Conservation (phyloP, 352 stramenopile genomes). For the Pythium vanterpoolii region DNA sequence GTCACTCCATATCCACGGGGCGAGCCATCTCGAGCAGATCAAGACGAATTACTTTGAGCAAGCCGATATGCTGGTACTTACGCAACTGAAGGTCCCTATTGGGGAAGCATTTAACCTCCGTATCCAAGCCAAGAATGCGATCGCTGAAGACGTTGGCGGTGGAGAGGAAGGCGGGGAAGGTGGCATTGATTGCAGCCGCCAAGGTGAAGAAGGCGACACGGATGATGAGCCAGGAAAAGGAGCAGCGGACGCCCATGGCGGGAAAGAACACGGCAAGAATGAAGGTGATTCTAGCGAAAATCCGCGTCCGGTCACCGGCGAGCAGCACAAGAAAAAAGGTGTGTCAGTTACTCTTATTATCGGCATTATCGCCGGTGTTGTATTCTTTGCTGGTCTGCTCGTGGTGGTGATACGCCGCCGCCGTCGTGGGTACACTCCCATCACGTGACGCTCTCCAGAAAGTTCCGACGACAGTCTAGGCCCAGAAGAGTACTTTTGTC, state of each 20-base stretch:
- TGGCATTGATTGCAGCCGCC: not conserved
- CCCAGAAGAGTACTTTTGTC: constrained; percentile 15
- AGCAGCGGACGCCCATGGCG: constrained; percentile 1
- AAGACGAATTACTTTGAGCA: constrained; percentile 70
- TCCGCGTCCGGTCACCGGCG: constrained; percentile 18
- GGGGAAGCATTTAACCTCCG: constrained; percentile 45
- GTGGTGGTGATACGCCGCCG: constrained; percentile 41
- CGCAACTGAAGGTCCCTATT: constrained; percentile 38
- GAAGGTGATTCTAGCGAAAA: constrained; percentile 11
- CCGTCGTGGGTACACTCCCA: constrained; percentile 43
- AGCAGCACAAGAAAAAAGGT: constrained; percentile 16
- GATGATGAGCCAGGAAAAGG: constrained; percentile 3
- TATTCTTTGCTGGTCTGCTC: constrained; percentile 40
- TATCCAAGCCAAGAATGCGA: constrained; percentile 22
- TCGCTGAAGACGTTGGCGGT: not conserved
- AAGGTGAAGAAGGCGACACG: not conserved
- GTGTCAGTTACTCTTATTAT: constrained; percentile 35
- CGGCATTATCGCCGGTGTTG: constrained; percentile 37
- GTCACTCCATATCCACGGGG: constrained; percentile 31
- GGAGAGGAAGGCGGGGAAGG: not conserved
- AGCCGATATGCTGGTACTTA: constrained; percentile 57
- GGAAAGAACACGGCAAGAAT: constrained; percentile 19
- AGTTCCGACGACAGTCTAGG: not conserved
- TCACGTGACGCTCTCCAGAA: constrained; percentile 22
- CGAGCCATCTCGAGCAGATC: constrained; percentile 16